Evolutionary conservation across 495 filamentous ascomycete genomes (phyloP).

Genomic region (Lepidopterella palustris): DNA sequence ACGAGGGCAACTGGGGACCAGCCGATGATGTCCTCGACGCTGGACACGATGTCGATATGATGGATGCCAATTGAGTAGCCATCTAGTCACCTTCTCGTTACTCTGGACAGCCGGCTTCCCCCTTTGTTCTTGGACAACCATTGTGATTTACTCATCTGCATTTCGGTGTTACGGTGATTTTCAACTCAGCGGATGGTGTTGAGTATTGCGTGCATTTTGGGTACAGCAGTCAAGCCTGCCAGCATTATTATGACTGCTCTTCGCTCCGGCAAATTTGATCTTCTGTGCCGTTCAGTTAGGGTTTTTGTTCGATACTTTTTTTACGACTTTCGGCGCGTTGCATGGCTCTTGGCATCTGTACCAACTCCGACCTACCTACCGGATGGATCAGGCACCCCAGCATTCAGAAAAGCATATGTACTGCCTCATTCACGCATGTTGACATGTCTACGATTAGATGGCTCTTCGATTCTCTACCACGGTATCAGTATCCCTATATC

Average conservation of each 20-base stretch:
- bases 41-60: conserved; percentile 66
- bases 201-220: not conserved
- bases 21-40: conserved; percentile 55
- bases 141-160: not conserved
- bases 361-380: not conserved
- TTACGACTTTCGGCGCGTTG: not conserved
- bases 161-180: not conserved
- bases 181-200: not conserved
- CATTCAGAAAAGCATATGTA: not conserved
- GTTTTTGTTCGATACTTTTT: not conserved
- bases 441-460: not conserved
- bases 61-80: conserved; percentile 44
- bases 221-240: not conserved
- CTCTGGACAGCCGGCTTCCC: not conserved
- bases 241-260: not conserved
- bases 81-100: not conserved
- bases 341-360: not conserved
- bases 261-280: not conserved
- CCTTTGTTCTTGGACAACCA: not conserved
- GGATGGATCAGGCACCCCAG: not conserved
- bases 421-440: not conserved
- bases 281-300: not conserved
- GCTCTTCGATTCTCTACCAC: not conserved
- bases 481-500: not conserved
- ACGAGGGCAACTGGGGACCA: conserved; percentile 93